Evolutionary conservation across 2,329 filamentous ascomycete genomes (phyloP), one percentile per base, ranked within the genome.

Genomic region (Aspergillus intermedius): DNA sequence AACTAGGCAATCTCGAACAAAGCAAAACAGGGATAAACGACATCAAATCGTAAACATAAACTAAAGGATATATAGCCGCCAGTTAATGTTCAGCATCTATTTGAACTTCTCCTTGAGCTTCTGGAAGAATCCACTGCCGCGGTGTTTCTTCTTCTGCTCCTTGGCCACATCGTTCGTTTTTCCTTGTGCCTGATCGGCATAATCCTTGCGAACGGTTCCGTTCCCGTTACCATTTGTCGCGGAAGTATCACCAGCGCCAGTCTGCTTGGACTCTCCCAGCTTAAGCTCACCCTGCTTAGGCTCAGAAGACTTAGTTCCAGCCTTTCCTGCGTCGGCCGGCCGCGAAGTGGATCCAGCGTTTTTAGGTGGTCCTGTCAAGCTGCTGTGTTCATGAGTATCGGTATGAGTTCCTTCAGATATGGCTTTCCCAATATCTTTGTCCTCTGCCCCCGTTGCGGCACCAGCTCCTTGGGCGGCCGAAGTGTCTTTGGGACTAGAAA

Each of bases 101-200:
- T 71, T 71, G 49, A 80, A 67, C 65, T 78, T 80, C 55, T 77
- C 77, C 70, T 79, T 79, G 48, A 81, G 54, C 60, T 71, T 74
- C 28, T 66, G 66, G 62, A 87, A 80, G 59, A 86, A 78, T 46
- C 76, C 70, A 67, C 82, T 86, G 50, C 84, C 59, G 47, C 83
- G 76, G 67, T 80, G 75, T 74, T 82, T 83, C 76, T 83, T 84
- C 75, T 85, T 86, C 72, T 42, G 57, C 44, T 51, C 49, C 25
- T 51, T 47, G 8, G 65, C 53, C 12, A 66, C 52, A 49, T 62
- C 62, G 25, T 61, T 61, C 7, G 37, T 17, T 21, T 40, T 12
- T 13, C 19, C 37, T 15, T 21, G 37, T 17, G 37, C 15, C 17
- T 22, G 8, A 5, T 40, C 19, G 17, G 17, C 37, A 13, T 40